These are phyloP conservation scores for Phialophora verrucosa DNA, from an alignment of 2,329 filamentous ascomycete genomes.

Conservation along the genomic window DNA sequence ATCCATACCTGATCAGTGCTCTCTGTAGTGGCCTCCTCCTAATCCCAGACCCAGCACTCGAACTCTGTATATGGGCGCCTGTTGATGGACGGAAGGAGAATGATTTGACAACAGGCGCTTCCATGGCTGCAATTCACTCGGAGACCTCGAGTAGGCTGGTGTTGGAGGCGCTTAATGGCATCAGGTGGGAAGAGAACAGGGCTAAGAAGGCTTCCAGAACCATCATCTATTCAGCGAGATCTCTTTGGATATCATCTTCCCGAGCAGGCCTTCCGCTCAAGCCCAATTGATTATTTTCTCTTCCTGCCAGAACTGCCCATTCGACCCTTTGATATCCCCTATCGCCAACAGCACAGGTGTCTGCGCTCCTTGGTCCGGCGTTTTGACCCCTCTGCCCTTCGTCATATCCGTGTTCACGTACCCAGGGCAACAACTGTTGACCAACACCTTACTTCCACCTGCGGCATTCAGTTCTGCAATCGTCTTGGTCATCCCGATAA, in stretches of 20 bases:
- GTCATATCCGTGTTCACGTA: slow-evolving; percentile 58
- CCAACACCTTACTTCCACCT: slow-evolving; percentile 44
- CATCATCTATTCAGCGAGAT: not conserved
- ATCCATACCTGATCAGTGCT: not conserved
- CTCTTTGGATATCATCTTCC: not conserved
- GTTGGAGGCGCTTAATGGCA: not conserved
- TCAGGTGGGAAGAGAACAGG: not conserved
- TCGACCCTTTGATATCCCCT: slow-evolving; percentile 46
- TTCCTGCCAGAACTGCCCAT: slow-evolving; percentile 50
- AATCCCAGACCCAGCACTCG: not conserved
- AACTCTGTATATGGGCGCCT: not conserved
- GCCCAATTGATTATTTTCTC: slow-evolving; percentile 43
- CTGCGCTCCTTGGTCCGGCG: slow-evolving; percentile 52
- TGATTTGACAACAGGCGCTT: not conserved
- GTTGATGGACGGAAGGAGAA: not conserved
- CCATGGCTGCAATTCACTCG: not conserved
- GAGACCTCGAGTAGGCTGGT: not conserved
- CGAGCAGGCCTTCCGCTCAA: not conserved
- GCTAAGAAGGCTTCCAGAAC: not conserved
- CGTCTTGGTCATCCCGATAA: slow-evolving; percentile 51
- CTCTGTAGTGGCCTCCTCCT: not conserved
- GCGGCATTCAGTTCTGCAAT: slow-evolving; percentile 46
- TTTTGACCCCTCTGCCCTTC: slow-evolving; percentile 48
- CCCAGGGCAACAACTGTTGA: slow-evolving; percentile 53
- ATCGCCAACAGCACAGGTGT: slow-evolving; percentile 54